Evolutionary conservation across 202 grass and related monocot species (phyloP), one percentile per base, ranked within the genome.

Genomic region (Eragrostis tef): DNA sequence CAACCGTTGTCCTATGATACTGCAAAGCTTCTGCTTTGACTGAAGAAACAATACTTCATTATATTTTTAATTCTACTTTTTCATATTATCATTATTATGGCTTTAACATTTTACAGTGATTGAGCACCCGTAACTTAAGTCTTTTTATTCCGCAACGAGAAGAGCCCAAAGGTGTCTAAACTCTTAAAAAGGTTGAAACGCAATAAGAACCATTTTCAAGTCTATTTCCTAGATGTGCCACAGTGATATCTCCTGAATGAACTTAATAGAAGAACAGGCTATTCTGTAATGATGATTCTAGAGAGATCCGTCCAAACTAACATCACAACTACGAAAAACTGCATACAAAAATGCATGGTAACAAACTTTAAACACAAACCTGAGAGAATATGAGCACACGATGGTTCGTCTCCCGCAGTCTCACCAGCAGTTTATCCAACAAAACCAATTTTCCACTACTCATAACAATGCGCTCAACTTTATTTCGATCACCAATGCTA

Each of bases 381-480:
- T 97, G 94, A 84, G 94, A 99, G 87, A 99, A 99, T 85, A 99
- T 91, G 78, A 99, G 87, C 58, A 99, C 96, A 31, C 96, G 93
- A 74, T 99, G 96, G 62, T 96, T 99, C 36, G 96, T 99, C 91
- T 96, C 96, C 65, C 87, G 90, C 75, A 99, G 83, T 49, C 96
- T 92, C 51, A 91, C 42, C 70, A 99, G 70, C 66, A 99, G 58
- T 67, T 96, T 99, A 83, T 99, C 93, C 83, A 99, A 90, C 48
- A 99, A 88, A 80, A 99, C 96, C 68, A 99, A 75, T 83, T 99
- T 99, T 52, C 96, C 96, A 11, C 96, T 99, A 78, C 96, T 99
- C 90, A 99, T 89, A 81, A 91, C 81, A 84, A 99, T 99, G 54
- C 96, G 92, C 67, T 99, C 96, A 83, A 99, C 91, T 85, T 99